Evolutionary conservation across 192 early-diverging fungal species (phyloP).

Genomic region (Coemansia sp.): DNA sequence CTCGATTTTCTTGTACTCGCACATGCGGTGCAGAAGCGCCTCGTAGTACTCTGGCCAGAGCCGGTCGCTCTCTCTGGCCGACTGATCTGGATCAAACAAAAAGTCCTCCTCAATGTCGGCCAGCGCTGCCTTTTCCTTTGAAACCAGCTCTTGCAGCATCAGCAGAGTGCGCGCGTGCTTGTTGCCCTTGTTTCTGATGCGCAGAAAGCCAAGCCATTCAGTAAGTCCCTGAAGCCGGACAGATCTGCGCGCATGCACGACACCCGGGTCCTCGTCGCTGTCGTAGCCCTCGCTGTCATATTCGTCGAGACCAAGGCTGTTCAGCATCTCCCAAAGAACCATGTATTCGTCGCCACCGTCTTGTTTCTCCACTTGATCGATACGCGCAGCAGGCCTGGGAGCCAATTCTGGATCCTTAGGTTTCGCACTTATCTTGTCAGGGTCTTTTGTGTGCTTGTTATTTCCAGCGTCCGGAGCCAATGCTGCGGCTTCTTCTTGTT

Average conservation of each 20-base stretch:
- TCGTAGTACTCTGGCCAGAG: constrained; percentile 31
- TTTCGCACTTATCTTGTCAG: neutral
- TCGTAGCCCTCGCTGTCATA: constrained; percentile 12
- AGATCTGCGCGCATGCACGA: constrained; percentile 9
- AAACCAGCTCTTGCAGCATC: neutral
- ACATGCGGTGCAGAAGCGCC: constrained; percentile 20
- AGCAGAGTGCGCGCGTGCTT: neutral
- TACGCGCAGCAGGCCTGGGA: neutral
- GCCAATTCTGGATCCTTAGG: neutral
- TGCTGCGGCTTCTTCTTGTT: too few species aligned
- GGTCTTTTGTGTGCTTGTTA: too few species aligned
- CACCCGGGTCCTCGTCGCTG: constrained; percentile 27
- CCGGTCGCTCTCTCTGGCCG: constrained; percentile 8
- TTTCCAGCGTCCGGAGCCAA: too few species aligned
- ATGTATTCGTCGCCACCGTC: neutral
- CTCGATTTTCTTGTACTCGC: neutral
- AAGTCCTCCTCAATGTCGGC: constrained; percentile 15
- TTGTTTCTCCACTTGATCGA: neutral
- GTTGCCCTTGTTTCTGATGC: constrained; percentile 4
- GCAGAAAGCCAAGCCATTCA: constrained; percentile 15
- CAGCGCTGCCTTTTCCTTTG: neutral
- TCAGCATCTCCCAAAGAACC: neutral
- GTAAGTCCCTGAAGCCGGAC: constrained; percentile 11
- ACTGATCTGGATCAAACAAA: constrained; percentile 8
- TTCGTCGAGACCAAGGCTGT: neutral